Evolutionary conservation across 1,284 basidiomycete genomes (phyloP).

Genomic region (Sanghuangporus sanghuang): DNA sequence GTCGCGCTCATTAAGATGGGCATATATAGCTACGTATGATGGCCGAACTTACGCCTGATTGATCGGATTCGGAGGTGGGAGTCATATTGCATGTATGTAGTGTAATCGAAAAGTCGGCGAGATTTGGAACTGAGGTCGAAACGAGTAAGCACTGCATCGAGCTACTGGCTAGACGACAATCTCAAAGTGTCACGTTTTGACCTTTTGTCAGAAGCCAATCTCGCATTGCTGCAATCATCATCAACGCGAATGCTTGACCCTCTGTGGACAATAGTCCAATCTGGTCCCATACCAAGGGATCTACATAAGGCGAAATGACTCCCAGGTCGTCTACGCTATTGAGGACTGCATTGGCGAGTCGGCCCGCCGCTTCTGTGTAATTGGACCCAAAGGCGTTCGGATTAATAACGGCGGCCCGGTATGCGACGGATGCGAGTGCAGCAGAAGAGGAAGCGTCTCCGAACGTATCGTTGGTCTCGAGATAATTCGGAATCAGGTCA

Average conservation of each 20-base stretch:
- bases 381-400: slow-evolving; percentile 22
- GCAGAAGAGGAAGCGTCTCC: slow-evolving; percentile 40
- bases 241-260: slow-evolving; percentile 42
- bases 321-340: slow-evolving; percentile 24
- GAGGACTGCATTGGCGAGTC: slow-evolving; percentile 22
- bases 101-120: too few relatives aligned
- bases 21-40: too few relatives aligned
- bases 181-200: background rate
- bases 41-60: too few relatives aligned
- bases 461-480: slow-evolving; percentile 29
- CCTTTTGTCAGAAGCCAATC: slow-evolving; percentile 23
- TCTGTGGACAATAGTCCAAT: slow-evolving; percentile 38
- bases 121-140: too few relatives aligned
- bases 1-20: too few relatives aligned
- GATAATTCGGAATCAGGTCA: slow-evolving; percentile 29
- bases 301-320: slow-evolving; percentile 40
- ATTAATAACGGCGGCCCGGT: slow-evolving; percentile 31
- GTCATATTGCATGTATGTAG: too few relatives aligned
- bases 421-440: slow-evolving; percentile 38
- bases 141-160: too few relatives aligned
- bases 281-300: slow-evolving; percentile 36
- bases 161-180: too few relatives aligned
- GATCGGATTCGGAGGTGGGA: too few relatives aligned
- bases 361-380: slow-evolving; percentile 23
- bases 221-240: slow-evolving; percentile 41